phyloP scores from a whole-genome alignment of 2,329 filamentous ascomycete species.

The Colletotrichum cuscutae region DNA sequence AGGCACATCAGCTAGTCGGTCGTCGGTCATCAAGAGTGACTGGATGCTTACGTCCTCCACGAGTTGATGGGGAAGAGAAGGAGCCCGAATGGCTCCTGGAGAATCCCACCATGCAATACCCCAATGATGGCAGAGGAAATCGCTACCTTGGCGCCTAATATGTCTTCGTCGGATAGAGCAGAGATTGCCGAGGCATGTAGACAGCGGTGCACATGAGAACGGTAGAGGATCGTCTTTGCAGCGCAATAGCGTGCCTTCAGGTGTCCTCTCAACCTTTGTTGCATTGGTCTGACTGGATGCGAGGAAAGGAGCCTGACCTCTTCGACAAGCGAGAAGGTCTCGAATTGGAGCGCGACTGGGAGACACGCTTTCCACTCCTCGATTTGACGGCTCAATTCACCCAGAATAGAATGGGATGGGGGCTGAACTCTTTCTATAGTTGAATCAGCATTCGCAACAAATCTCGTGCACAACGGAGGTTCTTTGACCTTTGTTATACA shows the following conservation, averaged over 20 bases:
- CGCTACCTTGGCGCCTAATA: neutral
- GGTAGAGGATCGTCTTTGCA: slow-evolving; percentile 29
- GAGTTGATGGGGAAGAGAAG: neutral
- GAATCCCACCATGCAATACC: neutral
- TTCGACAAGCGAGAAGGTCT: neutral
- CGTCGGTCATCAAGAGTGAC: neutral
- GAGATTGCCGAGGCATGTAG: neutral
- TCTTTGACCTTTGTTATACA: slow-evolving; percentile 10
- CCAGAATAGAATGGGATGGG: neutral
- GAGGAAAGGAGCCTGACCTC: neutral
- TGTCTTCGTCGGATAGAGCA: neutral
- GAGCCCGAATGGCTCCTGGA: neutral
- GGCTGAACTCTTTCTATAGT: neutral
- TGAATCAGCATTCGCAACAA: neutral
- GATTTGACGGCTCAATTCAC: neutral
- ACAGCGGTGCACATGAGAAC: neutral
- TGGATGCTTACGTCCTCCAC: neutral
- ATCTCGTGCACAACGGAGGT: neutral
- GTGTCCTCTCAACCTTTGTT: slow-evolving; percentile 10
- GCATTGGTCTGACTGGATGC: neutral
- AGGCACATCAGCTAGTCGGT: neutral
- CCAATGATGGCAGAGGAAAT: neutral
- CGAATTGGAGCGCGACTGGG: no score
- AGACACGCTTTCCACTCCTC: no score
- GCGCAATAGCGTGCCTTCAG: slow-evolving; percentile 22